Conservation (phyloP, 2,329 filamentous ascomycete species). For the Fusarium paranaense region DNA sequence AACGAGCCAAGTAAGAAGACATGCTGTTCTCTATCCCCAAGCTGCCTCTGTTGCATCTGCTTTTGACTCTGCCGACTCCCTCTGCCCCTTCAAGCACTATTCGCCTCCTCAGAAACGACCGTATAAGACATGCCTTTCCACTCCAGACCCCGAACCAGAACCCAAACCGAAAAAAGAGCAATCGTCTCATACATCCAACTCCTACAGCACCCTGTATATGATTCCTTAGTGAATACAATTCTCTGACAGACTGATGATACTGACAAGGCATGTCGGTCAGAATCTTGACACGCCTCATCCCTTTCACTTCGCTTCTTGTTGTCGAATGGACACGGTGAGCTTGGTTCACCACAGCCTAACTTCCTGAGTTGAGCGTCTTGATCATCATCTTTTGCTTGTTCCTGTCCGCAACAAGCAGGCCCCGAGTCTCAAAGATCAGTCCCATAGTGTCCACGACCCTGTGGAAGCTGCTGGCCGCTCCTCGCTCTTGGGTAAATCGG, state of each 20-base stretch:
- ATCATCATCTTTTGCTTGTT: slow-evolving; percentile 79
- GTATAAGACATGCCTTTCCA: slow-evolving; percentile 17
- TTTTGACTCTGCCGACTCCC: neutral
- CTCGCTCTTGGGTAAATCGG: slow-evolving; percentile 88
- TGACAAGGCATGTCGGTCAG: neutral
- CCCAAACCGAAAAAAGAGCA: slow-evolving; percentile 21
- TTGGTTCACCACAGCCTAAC: neutral
- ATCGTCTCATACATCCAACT: slow-evolving; percentile 39
- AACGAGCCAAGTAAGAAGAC: neutral
- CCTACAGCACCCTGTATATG: slow-evolving; percentile 28
- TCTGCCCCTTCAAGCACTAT: slow-evolving; percentile 15
- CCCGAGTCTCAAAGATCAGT: slow-evolving; percentile 72
- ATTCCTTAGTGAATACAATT: slow-evolving; percentile 12
- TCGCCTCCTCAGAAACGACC: slow-evolving; percentile 23
- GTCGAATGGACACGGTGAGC: neutral
- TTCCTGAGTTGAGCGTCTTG: slow-evolving; percentile 69
- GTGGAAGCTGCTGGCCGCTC: slow-evolving; percentile 91
- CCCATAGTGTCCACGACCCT: slow-evolving; percentile 83
- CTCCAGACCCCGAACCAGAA: slow-evolving; percentile 11
- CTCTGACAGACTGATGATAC: slow-evolving; percentile 15
- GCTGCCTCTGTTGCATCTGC: neutral
- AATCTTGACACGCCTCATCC: neutral
- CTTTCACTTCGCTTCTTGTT: neutral
- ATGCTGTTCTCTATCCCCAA: neutral
- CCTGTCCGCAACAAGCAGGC: slow-evolving; percentile 76